Evolutionary conservation across 331 rosid species (phyloP), one percentile per base, ranked within the genome.

Genomic region (Spiraea crenata): DNA sequence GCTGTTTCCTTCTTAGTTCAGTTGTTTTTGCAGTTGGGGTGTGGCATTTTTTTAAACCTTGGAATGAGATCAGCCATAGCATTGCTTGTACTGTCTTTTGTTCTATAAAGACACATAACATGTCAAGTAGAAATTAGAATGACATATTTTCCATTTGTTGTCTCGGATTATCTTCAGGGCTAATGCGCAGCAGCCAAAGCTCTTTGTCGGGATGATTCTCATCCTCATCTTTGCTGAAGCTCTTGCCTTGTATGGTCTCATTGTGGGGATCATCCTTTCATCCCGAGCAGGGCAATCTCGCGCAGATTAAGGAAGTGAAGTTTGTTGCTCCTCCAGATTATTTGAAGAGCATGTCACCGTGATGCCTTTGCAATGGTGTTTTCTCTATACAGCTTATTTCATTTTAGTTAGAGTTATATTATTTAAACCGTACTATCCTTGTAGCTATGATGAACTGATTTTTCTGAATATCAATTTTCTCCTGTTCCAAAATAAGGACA

Each of bases 141-240:
- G 44, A 69, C 37, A 57, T n/a, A 55, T 44, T 38, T 16, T 45
- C 49, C 45, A 40, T 7, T 17, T 57, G 16, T 68, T 11, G 47
- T 65, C 7, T 64, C 69, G 66, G 54, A 67, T 45, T 62, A 14
- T 67, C 63, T 50, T 56, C 84, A 87, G 96, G 83, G 96, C 96
- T 25, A 89, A 89, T 51, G 96, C 96, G 5, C 96, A 89, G 89
- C 96, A 89, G 74, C 96, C 96, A 35, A 89, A 89, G 87, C 85
- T 89, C 71, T 89, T 89, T 34, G 92, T 89, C 44, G 96, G 92
- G 25, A 87, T 89, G 96, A 89, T 87, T 82, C 92, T 89, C 19
- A 89, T 83, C 66, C 81, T 88, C 71, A 88, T 88, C 78, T 88
- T 88, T 45, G 93, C 93, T 0, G 95, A 88, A 77, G 90, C 96